Conservation (phyloP, 106 monocot genomes). For the Ottelia alismoides region DNA sequence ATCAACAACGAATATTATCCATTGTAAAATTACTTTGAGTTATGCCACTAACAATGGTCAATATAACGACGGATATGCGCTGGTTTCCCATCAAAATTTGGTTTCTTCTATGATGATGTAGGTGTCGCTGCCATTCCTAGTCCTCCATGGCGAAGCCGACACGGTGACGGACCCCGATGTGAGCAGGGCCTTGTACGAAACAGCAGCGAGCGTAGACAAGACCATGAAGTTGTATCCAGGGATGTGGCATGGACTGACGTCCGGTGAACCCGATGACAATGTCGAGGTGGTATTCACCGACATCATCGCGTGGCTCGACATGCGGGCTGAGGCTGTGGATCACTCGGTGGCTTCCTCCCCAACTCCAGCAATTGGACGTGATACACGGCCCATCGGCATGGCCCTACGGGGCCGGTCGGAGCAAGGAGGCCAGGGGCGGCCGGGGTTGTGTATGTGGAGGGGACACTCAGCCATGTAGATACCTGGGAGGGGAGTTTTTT, state of each 20-base stretch:
- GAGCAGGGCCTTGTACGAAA: conserved; percentile 63
- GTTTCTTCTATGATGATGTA: too few relatives aligned
- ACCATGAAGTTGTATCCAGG: conserved; percentile 84
- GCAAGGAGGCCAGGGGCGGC: neutral
- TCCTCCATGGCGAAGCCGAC: conserved; percentile 83
- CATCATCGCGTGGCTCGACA: conserved; percentile 70
- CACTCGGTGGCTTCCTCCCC: neutral
- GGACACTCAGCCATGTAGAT: conserved; percentile 1
- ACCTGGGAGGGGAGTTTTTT: too few relatives aligned
- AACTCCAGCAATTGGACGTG: too few relatives aligned
- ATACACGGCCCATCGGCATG: neutral
- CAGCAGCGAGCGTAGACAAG: conserved; percentile 68
- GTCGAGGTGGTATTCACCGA: conserved; percentile 60
- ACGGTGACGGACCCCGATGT: conserved; percentile 95
- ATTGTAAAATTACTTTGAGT: too few relatives aligned
- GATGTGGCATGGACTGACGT: conserved; percentile 97
- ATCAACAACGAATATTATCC: too few relatives aligned
- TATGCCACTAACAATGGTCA: too few relatives aligned
- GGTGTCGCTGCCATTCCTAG: conserved; percentile 66
- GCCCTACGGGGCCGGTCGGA: neutral
- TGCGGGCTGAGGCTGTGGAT: neutral
- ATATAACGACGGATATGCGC: too few relatives aligned
- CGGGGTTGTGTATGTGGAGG: neutral
- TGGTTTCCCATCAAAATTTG: too few relatives aligned
- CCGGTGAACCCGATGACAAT: conserved; percentile 87